Evolutionary conservation across 192 early-diverging fungal species (phyloP), one percentile per base, ranked within the genome.

Genomic region (Umbelopsis sp.): DNA sequence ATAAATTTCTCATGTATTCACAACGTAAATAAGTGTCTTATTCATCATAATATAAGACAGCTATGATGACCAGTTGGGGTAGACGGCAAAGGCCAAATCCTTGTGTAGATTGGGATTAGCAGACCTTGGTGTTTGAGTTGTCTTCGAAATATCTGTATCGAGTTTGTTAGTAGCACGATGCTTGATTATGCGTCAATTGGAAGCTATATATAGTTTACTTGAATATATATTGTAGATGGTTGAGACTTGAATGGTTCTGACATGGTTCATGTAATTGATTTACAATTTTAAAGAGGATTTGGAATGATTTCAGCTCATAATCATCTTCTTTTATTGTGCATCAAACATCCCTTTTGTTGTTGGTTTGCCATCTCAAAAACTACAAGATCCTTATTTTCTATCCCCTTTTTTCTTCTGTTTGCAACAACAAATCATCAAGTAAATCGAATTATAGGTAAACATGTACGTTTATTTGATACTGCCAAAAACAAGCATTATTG

Each of bases 401-500:
- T 52, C 11, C 27, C 12, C 7, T 13, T 18, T 61, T 15, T 37
- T 27, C 1, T 6, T 16, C 30, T 35, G 10, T n/a, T 18, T 12
- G 23, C 27, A 61, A 27, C 25, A 35, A 15, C 27, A 30, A 30
- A 30, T 30, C 27, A 30, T 61, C 3, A 52, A n/a, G 55, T 12
- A 25, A 33, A 58, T 15, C 27, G 21, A 20, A 52, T 23, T 52
- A 52, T 8, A 35, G 37, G 27, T 27, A 61, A 61, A 15, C 30
- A 33, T 35, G 55, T 55, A 61, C 18, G 55, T 61, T 61, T 61
- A 27, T 27, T 61, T 61, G 18, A 13, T 61, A 55, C 23, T 55
- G 13, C 33, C 13, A 61, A 61, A 61, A 25, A 61, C 55, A 27
- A 22, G 25, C 25, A 55, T 61, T 25, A 61, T 16, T 12, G 25